Conservation (phyloP, 306 rosid species). For the Casuarina glauca region DNA sequence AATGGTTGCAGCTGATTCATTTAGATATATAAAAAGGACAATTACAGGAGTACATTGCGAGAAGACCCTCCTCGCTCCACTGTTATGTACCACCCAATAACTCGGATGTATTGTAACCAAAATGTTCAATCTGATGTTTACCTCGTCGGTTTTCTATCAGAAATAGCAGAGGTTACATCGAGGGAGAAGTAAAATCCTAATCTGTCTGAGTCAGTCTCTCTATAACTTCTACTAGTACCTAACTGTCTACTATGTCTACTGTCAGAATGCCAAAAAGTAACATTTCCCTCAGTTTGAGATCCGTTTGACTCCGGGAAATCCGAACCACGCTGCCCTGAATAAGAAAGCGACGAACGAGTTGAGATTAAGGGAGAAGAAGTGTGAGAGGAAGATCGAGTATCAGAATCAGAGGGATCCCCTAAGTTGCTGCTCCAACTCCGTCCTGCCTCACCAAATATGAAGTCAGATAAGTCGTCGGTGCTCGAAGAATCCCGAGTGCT, state of each 20-base stretch:
- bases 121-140: slow-evolving; percentile 44
- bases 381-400: slow-evolving; percentile 44
- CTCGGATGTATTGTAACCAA: slow-evolving; percentile 30
- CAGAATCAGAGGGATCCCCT: slow-evolving; percentile 51
- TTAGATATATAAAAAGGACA: not conserved
- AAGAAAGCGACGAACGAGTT: slow-evolving; percentile 56
- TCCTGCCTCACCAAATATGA: slow-evolving; percentile 72
- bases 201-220: slow-evolving; percentile 52
- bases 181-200: slow-evolving; percentile 49
- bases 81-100: slow-evolving; percentile 48
- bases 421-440: slow-evolving; percentile 42
- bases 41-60: slow-evolving; percentile 26
- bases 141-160: slow-evolving; percentile 45
- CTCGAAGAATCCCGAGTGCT: slow-evolving; percentile 65
- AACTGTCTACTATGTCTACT: slow-evolving; percentile 48
- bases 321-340: slow-evolving; percentile 52
- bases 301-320: slow-evolving; percentile 36
- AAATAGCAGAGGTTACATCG: slow-evolving; percentile 43
- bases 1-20: slow-evolving; percentile 25
- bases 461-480: slow-evolving; percentile 77
- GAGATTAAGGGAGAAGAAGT: slow-evolving; percentile 53
- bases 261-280: slow-evolving; percentile 57
- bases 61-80: slow-evolving; percentile 23
- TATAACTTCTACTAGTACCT: slow-evolving; percentile 45
- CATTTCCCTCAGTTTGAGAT: slow-evolving; percentile 29